Conservation (phyloP, 805 yeast species). For the Candida endomychidarum region DNA sequence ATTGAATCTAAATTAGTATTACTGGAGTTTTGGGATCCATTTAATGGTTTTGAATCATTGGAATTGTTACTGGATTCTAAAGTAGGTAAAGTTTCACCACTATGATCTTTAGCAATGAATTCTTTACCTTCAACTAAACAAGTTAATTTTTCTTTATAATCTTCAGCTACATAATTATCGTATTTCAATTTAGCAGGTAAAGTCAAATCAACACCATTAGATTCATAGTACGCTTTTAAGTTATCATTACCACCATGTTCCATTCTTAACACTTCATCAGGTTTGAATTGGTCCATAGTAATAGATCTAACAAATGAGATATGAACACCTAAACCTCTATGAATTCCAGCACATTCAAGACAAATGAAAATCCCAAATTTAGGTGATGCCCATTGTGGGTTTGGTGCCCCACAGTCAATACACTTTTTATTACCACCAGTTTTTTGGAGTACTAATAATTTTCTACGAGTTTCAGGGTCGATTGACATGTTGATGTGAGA, state of each 20-base stretch:
- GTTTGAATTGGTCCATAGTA: slow-evolving; percentile 98
- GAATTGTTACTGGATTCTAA: neutral
- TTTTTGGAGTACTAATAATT: slow-evolving; percentile 72
- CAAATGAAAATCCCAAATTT: slow-evolving; percentile 97
- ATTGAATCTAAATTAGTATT: slow-evolving; percentile 22
- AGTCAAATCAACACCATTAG: slow-evolving; percentile 66
- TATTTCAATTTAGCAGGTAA: slow-evolving; percentile 74
- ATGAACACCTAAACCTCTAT: slow-evolving; percentile 94
- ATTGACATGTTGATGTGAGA: slow-evolving; percentile 59
- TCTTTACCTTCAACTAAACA: slow-evolving; percentile 72
- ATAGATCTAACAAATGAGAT: slow-evolving; percentile 94
- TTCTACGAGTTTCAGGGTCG: slow-evolving; percentile 89
- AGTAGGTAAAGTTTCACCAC: slow-evolving; percentile 42
- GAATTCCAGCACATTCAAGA: slow-evolving; percentile 96
- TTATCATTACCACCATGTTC: slow-evolving; percentile 90
- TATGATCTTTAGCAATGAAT: slow-evolving; percentile 66
- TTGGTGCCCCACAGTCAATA: slow-evolving; percentile 91
- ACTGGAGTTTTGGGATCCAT: slow-evolving; percentile 3
- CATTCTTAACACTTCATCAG: slow-evolving; percentile 87
- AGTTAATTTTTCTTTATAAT: slow-evolving; percentile 79
- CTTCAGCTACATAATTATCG: slow-evolving; percentile 90
- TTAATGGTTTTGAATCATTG: slow-evolving; percentile 6
- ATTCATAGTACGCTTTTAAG: slow-evolving; percentile 64
- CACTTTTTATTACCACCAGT: slow-evolving; percentile 74
- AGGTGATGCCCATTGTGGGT: slow-evolving; percentile 99